These are phyloP conservation scores for Hemileccinum rubropunctum DNA, from an alignment of 768 basidiomycete genomes.

Conservation along the genomic window DNA sequence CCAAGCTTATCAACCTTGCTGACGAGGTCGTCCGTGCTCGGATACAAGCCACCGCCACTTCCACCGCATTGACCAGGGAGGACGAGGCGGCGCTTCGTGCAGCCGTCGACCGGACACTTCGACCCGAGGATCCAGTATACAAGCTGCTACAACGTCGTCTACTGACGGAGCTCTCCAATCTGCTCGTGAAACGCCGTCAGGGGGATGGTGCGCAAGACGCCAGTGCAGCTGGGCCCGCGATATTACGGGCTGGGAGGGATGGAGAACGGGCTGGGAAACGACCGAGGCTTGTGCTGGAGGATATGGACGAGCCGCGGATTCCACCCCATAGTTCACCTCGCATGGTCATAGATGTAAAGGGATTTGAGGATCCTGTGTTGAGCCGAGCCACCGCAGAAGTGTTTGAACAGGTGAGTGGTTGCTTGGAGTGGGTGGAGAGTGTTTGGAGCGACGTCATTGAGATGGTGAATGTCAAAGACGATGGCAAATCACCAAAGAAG, in stretches of 20 bases:
- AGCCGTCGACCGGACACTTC: slow-evolving; percentile 62
- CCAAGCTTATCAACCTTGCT: slow-evolving; percentile 65
- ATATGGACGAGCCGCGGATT: slow-evolving; percentile 11
- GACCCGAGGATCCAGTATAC: slow-evolving; percentile 64
- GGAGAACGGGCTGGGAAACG: slow-evolving; percentile 22
- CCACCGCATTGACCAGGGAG: slow-evolving; percentile 25
- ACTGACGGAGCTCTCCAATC: slow-evolving; percentile 36
- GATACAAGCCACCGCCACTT: slow-evolving; percentile 19
- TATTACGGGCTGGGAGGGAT: slow-evolving; percentile 33
- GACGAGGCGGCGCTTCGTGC: slow-evolving; percentile 55
- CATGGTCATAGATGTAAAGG: slow-evolving; percentile 42
- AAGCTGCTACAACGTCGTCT: slow-evolving; percentile 59
- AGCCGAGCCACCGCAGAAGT: slow-evolving; percentile 41
- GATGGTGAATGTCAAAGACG: background rate
- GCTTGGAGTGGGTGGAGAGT: slow-evolving; percentile 53
- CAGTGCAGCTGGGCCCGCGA: slow-evolving; percentile 13
- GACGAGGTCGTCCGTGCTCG: slow-evolving; percentile 69
- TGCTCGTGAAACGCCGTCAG: slow-evolving; percentile 24
- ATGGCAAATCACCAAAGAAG: background rate
- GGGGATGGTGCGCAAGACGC: background rate
- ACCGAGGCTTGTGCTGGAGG: slow-evolving; percentile 23
- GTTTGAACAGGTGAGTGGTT: slow-evolving; percentile 37
- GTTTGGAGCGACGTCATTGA: slow-evolving; percentile 50
- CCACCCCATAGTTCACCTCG: background rate
- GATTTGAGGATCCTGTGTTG: slow-evolving; percentile 66